Evolutionary conservation across 1,284 basidiomycete species (phyloP).

Genomic region (Ustilago cynodontis): DNA sequence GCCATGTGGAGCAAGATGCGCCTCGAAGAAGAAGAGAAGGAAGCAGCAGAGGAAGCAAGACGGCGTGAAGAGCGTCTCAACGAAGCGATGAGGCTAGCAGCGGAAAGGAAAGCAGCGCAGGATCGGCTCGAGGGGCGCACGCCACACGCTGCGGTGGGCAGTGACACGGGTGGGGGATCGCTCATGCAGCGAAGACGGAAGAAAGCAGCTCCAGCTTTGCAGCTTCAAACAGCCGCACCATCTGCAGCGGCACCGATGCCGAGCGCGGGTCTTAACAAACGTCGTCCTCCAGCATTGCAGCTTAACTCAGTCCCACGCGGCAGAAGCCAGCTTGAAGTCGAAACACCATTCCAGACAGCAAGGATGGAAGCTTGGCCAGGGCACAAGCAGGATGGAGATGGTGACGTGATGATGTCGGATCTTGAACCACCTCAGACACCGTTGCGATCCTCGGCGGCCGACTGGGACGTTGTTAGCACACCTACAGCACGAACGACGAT

Average conservation of each 20-base stretch:
- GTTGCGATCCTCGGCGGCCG: slow-evolving; percentile 25
- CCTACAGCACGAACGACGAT: slow-evolving; percentile 31
- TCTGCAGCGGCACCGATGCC: slow-evolving; percentile 17
- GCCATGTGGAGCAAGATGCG: slow-evolving; percentile 66
- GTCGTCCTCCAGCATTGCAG: slow-evolving; percentile 42
- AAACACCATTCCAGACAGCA: slow-evolving; percentile 47
- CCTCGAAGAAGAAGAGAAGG: slow-evolving; percentile 60
- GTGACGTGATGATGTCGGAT: slow-evolving; percentile 41
- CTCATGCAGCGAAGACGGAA: slow-evolving; percentile 48
- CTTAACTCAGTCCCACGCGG: slow-evolving; percentile 14
- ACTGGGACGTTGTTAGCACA: slow-evolving; percentile 38
- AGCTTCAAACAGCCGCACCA: slow-evolving; percentile 26
- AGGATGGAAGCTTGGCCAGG: slow-evolving; percentile 26
- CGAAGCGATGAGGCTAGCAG: slow-evolving; percentile 41
- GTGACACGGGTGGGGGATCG: slow-evolving; percentile 24
- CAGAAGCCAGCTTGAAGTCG: slow-evolving; percentile 11
- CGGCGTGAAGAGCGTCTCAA: slow-evolving; percentile 46
- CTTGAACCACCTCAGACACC: slow-evolving; percentile 46
- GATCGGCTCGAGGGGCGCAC: slow-evolving; percentile 40
- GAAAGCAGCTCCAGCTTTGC: slow-evolving; percentile 38
- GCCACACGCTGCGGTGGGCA: slow-evolving; percentile 9
- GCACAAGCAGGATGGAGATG: slow-evolving; percentile 17
- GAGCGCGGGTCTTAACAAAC: slow-evolving; percentile 32
- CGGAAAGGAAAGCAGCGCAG: slow-evolving; percentile 44
- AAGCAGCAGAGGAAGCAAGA: slow-evolving; percentile 51